Base-by-base conservation (phyloP, 2,329 filamentous ascomycete genomes). In the Colletotrichum viniferum region DNA sequence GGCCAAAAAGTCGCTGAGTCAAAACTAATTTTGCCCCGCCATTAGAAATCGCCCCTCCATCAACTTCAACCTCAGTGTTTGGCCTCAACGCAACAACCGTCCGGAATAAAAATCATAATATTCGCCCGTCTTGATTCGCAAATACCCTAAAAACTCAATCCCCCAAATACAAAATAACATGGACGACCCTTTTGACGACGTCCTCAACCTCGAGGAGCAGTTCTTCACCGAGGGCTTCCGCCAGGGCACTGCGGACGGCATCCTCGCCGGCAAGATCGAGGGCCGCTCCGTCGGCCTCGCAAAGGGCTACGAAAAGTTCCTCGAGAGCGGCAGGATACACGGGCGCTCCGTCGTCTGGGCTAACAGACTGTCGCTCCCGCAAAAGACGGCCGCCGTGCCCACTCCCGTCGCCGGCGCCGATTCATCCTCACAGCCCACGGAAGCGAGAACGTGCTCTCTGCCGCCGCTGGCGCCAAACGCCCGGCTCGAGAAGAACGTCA, bases 231-330 rank as follows among this genome's bases (percentile, higher is more conserved):
- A 96, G 84, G 97, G 97, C 74, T 96, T 96, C 86, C 84, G 88
- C 7, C 90, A 95, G 70, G 97, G 97, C 58, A 84, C 92, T 63
- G 86, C 89, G 55, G 96, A 98, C 84, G 97, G 97, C 75, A 87
- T 91, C 55, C 89, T 90, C 74, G 93, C 95, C 36, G 97, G 97
- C 52, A 92, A 93, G 73, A 92, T 95, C 78, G 97, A 99, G 88
- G 97, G 97, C 76, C 94, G 96, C 67, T 91, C 95, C 24, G 95
- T 98, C 82, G 97, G 96, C 1, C 91, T 98, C 56, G 94, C 97
- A 82, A 97, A 96, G 78, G 96, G 96, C 1, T 98, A 97, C 80
- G 95, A 98, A 80, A 98, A 98, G 85, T 98, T 97, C 81, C 82
- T 94, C 56, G 93, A 95, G 77, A 91, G 95, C 83, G 96, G 96